These are phyloP conservation scores for Ilyonectria sp. DNA, from an alignment of 2,329 filamentous ascomycete species.

Conservation along the genomic window DNA sequence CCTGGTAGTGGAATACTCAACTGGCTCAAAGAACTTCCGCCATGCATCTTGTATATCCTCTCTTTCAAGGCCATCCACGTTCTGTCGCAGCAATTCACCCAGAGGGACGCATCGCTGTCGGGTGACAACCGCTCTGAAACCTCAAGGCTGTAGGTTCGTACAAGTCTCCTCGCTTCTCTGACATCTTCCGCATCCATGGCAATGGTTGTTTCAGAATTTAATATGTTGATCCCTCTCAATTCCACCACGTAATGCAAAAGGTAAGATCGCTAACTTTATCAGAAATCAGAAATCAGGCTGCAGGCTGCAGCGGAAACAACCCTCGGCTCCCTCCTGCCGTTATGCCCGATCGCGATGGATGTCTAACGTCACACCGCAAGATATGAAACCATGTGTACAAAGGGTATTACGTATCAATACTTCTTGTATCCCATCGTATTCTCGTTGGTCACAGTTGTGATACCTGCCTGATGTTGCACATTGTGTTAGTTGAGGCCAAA, in stretches of 20 bases:
- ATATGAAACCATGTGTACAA: too few relatives aligned
- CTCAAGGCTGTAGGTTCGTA: constrained; percentile 4
- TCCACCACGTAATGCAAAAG: background rate
- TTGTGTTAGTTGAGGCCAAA: too few relatives aligned
- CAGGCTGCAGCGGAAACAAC: too few relatives aligned
- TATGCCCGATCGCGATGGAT: too few relatives aligned
- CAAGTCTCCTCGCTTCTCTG: background rate
- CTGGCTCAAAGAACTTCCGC: constrained; percentile 32
- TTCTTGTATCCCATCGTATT: too few relatives aligned
- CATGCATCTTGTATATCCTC: constrained; percentile 24
- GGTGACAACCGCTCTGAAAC: constrained; percentile 12
- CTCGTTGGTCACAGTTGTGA: too few relatives aligned
- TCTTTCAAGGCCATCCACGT: constrained; percentile 2
- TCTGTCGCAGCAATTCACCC: constrained; percentile 18
- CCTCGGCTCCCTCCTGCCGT: too few relatives aligned
- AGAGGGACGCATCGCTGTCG: background rate
- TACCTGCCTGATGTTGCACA: too few relatives aligned
- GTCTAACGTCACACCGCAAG: too few relatives aligned
- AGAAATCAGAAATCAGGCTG: too few relatives aligned
- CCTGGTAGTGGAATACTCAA: background rate
- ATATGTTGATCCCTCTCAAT: background rate
- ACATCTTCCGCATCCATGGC: background rate
- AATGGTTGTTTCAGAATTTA: background rate
- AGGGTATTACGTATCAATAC: too few relatives aligned
- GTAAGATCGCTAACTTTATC: too few relatives aligned